A percentile compares a stretch with the other conserved stretches of the same genome.
These are phyloP conservation scores for Pythium dissimile DNA, from an alignment of 352 stramenopile species.

Conservation along the genomic window DNA sequence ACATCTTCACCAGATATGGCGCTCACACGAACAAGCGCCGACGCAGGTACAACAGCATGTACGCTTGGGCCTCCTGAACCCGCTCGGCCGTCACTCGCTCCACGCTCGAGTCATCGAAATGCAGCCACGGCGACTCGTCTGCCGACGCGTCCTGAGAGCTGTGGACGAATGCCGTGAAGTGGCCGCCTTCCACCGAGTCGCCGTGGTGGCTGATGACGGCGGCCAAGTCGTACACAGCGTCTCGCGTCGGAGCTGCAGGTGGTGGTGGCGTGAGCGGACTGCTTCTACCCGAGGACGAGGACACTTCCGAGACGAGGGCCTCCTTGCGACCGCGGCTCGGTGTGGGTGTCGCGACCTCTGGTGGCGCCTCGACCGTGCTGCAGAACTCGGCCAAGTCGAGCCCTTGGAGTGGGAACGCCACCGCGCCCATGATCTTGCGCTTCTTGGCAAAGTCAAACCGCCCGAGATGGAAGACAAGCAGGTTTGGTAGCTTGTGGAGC, in stretches of 20 bases:
- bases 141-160: conserved; percentile 17
- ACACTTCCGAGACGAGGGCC: not conserved
- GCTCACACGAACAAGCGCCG: conserved; percentile 20
- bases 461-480: conserved; percentile 75
- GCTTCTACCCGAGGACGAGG: not conserved
- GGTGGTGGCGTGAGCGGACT: conserved; percentile 12
- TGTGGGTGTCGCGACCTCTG: conserved; percentile 13
- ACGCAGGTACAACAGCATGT: conserved; percentile 46
- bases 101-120: conserved; percentile 59
- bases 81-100: conserved; percentile 29
- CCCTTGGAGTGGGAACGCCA: conserved; percentile 38
- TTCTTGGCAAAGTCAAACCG: conserved; percentile 69
- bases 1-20: too few species aligned
- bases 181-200: conserved; percentile 57
- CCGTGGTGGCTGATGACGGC: conserved; percentile 69
- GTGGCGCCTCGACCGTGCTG: conserved; percentile 22
- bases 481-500: conserved; percentile 55
- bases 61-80: conserved; percentile 55
- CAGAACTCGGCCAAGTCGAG: conserved; percentile 39
- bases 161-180: conserved; percentile 65
- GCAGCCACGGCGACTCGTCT: conserved; percentile 36
- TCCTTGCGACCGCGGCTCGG: conserved; percentile 13
- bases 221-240: conserved; percentile 59
- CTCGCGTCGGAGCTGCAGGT: conserved; percentile 8
- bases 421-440: conserved; percentile 45